These are phyloP conservation scores for Suillus discolor DNA, from an alignment of 768 basidiomycete genomes.

Conservation along the genomic window DNA sequence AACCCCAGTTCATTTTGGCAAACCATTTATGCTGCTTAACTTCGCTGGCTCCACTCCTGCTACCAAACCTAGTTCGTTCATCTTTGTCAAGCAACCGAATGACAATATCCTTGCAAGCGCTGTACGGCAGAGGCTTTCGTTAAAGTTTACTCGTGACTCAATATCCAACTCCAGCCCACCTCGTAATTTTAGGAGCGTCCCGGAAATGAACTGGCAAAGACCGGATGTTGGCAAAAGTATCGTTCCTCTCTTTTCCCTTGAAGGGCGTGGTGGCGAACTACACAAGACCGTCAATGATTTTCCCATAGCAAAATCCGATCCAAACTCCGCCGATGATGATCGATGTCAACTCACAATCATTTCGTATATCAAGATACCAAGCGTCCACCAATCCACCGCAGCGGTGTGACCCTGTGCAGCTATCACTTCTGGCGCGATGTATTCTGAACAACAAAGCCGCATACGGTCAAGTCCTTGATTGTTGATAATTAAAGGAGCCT, in stretches of 20 bases:
- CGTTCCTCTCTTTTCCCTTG: conserved; percentile 93
- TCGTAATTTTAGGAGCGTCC: conserved; percentile 78
- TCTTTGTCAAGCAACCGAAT: conserved; percentile 89
- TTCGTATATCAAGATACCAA: conserved; percentile 98
- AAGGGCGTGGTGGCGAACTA: conserved; percentile 99
- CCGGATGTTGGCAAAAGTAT: conserved; percentile 96
- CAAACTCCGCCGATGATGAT: conserved; percentile 16
- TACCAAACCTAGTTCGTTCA: conserved; percentile 85
- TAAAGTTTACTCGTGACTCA: conserved; percentile 8
- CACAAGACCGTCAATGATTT: conserved; percentile 37
- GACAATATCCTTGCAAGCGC: conserved; percentile 88
- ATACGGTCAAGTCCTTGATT: neutral
- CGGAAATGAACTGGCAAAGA: conserved; percentile 84
- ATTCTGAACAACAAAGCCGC: conserved; percentile 57
- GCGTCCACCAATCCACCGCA: conserved; percentile 99
- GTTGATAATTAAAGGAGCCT: conserved; percentile 24
- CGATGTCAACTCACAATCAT: conserved; percentile 81
- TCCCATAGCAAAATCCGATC: conserved; percentile 19
- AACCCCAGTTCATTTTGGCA: conserved; percentile 92
- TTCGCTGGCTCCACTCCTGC: conserved; percentile 94
- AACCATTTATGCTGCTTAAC: conserved; percentile 99
- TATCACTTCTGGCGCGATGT: conserved; percentile 99
- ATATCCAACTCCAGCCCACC: conserved; percentile 45
- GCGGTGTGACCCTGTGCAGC: conserved; percentile 95
- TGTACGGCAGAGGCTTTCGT: conserved; percentile 34